Percentiles rank a stretch among this genome's conserved stretches.
Evolutionary conservation across 148 eudicot genomes (phyloP).

Genomic region (Chenopodium berlandieri): DNA sequence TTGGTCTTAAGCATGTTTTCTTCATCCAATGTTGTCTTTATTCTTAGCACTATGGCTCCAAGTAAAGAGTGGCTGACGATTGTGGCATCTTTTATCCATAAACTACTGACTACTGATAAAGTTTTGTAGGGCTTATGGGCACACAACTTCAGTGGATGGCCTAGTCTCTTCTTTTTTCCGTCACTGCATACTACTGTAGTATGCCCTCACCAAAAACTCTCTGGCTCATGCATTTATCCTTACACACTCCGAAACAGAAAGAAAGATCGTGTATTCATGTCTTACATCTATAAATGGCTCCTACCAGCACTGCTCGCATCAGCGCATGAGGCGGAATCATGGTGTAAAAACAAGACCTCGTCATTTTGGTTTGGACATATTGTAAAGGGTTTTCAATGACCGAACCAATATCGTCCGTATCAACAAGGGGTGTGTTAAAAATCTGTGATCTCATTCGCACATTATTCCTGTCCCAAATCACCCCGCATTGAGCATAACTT

Average conservation of each 20-base stretch:
- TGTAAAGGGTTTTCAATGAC: no score
- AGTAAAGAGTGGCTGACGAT: slow-evolving; percentile 23
- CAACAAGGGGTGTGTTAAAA: no score
- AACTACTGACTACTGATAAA: slow-evolving; percentile 8
- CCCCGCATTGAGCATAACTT: no score
- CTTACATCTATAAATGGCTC: slow-evolving; percentile 17
- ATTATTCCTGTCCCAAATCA: no score
- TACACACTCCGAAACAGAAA: background rate
- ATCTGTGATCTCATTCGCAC: no score
- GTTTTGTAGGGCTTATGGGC: slow-evolving; percentile 20
- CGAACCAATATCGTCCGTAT: no score
- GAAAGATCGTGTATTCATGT: background rate
- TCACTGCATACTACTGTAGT: slow-evolving; percentile 20
- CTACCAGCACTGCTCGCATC: background rate
- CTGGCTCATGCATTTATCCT: slow-evolving; percentile 13
- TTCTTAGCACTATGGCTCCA: slow-evolving; percentile 4
- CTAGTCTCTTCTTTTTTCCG: slow-evolving; percentile 6
- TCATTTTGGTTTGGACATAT: no score
- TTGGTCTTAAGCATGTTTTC: background rate
- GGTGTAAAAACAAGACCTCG: no score
- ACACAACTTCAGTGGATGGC: slow-evolving; percentile 15
- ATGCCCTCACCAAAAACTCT: slow-evolving; percentile 12
- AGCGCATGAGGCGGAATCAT: slow-evolving; percentile 18
- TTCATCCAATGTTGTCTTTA: background rate
- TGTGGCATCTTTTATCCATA: slow-evolving; percentile 17